Percentiles rank a stretch among this genome's conserved stretches.
Conservation (phyloP, 108 stramenopile species). For the Cyclotella choctawhatcheeana region DNA sequence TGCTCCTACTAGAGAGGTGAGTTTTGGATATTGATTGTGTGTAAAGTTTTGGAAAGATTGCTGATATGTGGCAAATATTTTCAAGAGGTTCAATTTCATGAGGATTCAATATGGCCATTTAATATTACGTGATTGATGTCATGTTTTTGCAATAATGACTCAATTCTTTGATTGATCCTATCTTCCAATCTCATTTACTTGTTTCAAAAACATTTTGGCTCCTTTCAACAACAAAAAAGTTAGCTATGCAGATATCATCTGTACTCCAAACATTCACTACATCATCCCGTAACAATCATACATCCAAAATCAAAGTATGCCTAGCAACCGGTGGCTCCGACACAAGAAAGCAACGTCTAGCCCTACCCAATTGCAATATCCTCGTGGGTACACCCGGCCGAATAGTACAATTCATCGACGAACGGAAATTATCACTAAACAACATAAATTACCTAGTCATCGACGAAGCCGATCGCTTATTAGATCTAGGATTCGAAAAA, state of each 20-base stretch:
- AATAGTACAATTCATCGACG: conserved; percentile 34
- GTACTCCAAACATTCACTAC: not conserved
- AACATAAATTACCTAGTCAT: conserved; percentile 83
- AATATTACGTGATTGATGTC: no score
- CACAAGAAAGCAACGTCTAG: conserved; percentile 6
- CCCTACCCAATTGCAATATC: conserved; percentile 2
- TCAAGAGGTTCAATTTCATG: no score
- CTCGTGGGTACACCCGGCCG: conserved; percentile 51
- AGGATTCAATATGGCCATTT: no score
- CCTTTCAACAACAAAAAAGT: no score
- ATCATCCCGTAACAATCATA: not conserved
- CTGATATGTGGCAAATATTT: no score
- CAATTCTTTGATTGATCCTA: no score
- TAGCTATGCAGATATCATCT: conserved; percentile 3
- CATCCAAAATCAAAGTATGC: not conserved
- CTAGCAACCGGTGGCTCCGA: conserved; percentile 1
- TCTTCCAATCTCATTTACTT: no score
- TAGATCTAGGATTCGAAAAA: conserved; percentile 91
- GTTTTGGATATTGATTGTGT: not conserved
- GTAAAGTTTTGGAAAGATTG: conserved; percentile 30
- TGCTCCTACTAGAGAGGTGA: conserved; percentile 59
- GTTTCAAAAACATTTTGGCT: no score
- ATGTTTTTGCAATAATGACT: no score
- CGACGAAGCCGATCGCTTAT: conserved; percentile 94
- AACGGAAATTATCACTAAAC: conserved; percentile 11